A percentile compares a stretch with the other conserved stretches of the same genome.
Evolutionary conservation across 2,329 filamentous ascomycete species (phyloP).

Genomic region (Colletotrichum sp.): DNA sequence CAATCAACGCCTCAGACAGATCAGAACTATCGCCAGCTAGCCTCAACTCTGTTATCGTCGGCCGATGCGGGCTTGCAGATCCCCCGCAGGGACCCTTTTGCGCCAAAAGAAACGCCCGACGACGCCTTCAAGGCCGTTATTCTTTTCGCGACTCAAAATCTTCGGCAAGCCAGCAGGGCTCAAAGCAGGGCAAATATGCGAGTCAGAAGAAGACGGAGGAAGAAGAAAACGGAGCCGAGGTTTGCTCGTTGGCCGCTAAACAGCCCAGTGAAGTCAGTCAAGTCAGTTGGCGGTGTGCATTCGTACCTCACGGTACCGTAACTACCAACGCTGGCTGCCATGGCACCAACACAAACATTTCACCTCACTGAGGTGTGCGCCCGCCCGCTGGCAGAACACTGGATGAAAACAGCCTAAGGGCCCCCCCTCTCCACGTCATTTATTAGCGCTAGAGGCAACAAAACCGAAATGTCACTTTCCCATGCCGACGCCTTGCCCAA

Average conservation of each 20-base stretch:
- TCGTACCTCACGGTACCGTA: neutral
- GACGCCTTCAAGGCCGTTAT: neutral
- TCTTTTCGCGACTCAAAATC: neutral
- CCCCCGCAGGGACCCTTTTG: conserved; percentile 7
- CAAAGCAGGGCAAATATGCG: neutral
- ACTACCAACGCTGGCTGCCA: neutral
- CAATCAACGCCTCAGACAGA: neutral
- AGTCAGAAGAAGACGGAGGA: neutral
- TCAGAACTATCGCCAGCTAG: conserved; percentile 9
- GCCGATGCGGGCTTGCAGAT: conserved; percentile 1
- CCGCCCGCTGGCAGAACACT: neutral
- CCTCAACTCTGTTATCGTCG: conserved; percentile 10
- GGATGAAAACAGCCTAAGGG: neutral
- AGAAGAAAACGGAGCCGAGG: neutral
- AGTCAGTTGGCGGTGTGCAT: neutral
- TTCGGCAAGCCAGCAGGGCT: neutral
- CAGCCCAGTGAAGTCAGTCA: neutral
- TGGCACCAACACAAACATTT: neutral
- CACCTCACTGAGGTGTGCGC: neutral
- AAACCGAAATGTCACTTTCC: conserved; percentile 9
- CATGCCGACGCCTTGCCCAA: neutral
- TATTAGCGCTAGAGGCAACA: neutral
- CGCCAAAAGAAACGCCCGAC: neutral
- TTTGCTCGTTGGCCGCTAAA: neutral
- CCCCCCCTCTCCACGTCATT: neutral